Base-by-base conservation (phyloP, 139 green algal species). In the Microglena sp. region DNA sequence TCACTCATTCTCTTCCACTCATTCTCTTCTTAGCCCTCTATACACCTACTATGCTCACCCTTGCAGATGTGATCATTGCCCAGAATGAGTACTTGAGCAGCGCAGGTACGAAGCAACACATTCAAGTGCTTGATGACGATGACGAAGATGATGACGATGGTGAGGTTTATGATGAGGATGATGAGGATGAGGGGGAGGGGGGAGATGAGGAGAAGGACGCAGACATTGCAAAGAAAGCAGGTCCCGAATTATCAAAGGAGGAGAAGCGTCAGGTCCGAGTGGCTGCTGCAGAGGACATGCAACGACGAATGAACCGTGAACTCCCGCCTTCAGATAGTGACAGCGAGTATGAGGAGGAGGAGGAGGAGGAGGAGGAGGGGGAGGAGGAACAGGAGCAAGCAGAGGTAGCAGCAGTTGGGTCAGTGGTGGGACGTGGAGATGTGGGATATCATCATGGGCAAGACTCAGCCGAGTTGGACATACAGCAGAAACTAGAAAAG, bases 51-150 rank as follows among this genome's bases (percentile, higher is more conserved):
- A n/a, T n/a, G n/a, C n/a, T n/a, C n/a, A n/a, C n/a, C n/a, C n/a
- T n/a, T 0, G 71, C 46, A 4, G 86, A 95, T 7, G 83, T 98
- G 15, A 91, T 97, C 29, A 69, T 60, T 11, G 79, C 83, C 26
- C 92, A 98, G 76, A 75, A 82, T 3, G 59, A 55, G 8, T 91
- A 79, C 61, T 63, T 93, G 36, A 27, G 50, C 46, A 58, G 50
- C 69, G 58, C 46, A 64, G 31, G 35, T 11, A 31, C 15, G 31
- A 11, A 60, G 63, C 46, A 31, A 53, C 61, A 15, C 28, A 33
- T 4, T 40, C 53, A 62, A 43, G 61, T 55, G 6, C 30, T 57
- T 54, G 62, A 30, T 32, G 77, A 53, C 0, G 44, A 30, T 33
- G 29, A 18, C 28, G n/a, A n/a, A n/a, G n/a, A n/a, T n/a, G n/a